Evolutionary conservation across 2,329 filamentous ascomycete species (phyloP), one percentile per base, ranked within the genome.

Genomic region (Hymenoscyphus scutula): DNA sequence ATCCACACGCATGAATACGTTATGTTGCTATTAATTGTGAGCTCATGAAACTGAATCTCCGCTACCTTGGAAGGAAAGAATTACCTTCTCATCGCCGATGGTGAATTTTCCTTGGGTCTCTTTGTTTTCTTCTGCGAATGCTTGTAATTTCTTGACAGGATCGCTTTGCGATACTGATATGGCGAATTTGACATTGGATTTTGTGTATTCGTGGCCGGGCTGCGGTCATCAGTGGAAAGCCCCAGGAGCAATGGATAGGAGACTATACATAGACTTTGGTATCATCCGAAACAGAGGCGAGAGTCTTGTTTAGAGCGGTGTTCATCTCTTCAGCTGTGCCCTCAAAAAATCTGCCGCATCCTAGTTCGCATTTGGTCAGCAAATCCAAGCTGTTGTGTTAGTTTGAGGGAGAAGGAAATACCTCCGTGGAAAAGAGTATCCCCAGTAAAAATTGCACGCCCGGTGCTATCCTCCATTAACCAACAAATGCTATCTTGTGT

Each of bases 401-500:
- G 11, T 23, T 29, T 38, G 4, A 8, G 10, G 6, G 11, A 34
- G 2, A 8, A 19, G 17, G 23, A 71, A 79, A 59, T 76, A 91
- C 91, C 93, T 63, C 90, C 93, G 73, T 96, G 94, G 78, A 99
- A 99, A 41, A 99, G 80, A 0, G 95, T 99, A 75, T 99, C 95
- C 10, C 95, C 95, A 0, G 95, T 98, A 74, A 99, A 99, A 2
- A 99, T 92, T 7, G 84, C 93, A 71, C 85, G 88, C 56, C 90
- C 82, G 56, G 85, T 80, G 23, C 86, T 88, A 72, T 99, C 94
- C 77, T 97, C 86, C 80, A 95, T 87, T 70, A 88, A 91, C 80
- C 88, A 99, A 81, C 95, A 99, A 74, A 99, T 97, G 76, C 93
- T 97, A 79, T 99, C 95, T 79, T 97, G 93, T 1, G 95, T 99